Percentiles rank a stretch among this genome's conserved stretches.
Evolutionary conservation across 2,329 filamentous ascomycete genomes (phyloP).

Genomic region (Colletotrichum sp.): DNA sequence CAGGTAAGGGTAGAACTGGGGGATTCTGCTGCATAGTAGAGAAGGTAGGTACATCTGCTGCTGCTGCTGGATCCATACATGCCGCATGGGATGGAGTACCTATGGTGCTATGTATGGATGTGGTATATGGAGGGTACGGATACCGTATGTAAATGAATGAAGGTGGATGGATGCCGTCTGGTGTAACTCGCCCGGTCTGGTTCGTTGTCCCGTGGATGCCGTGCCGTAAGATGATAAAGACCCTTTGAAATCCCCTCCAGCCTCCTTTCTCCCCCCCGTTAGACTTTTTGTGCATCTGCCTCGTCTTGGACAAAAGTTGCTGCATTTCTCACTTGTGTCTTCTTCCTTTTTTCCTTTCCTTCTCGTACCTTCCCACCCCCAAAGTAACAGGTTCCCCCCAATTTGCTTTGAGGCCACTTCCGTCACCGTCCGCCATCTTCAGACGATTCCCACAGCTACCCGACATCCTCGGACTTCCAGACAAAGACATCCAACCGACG

Average conservation of each 20-base stretch:
- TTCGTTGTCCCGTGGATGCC: slow-evolving; percentile 10
- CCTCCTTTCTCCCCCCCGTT: not conserved
- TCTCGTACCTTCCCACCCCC: not conserved
- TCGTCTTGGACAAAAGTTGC: slow-evolving; percentile 2
- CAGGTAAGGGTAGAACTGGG: not conserved
- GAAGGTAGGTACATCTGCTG: not conserved
- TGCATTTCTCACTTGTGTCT: not conserved
- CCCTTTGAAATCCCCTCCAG: slow-evolving; percentile 16
- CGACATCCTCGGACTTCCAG: not conserved
- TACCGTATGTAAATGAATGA: not conserved
- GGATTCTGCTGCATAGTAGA: not conserved
- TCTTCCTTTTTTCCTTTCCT: not conserved
- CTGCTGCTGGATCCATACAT: not conserved
- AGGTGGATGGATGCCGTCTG: not conserved
- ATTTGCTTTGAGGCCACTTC: not conserved
- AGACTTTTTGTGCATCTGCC: not conserved
- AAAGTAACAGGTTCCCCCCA: not conserved
- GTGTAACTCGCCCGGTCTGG: not conserved
- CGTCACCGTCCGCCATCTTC: not conserved
- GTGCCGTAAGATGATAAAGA: slow-evolving; percentile 15
- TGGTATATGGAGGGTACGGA: not conserved
- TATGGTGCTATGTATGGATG: not conserved
- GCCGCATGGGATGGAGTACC: not conserved
- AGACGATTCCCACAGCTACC: not conserved
- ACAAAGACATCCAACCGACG: not conserved